Evolutionary conservation across 805 yeast genomes (phyloP), one percentile per base, ranked within the genome.

Genomic region (Pichia insulana): DNA sequence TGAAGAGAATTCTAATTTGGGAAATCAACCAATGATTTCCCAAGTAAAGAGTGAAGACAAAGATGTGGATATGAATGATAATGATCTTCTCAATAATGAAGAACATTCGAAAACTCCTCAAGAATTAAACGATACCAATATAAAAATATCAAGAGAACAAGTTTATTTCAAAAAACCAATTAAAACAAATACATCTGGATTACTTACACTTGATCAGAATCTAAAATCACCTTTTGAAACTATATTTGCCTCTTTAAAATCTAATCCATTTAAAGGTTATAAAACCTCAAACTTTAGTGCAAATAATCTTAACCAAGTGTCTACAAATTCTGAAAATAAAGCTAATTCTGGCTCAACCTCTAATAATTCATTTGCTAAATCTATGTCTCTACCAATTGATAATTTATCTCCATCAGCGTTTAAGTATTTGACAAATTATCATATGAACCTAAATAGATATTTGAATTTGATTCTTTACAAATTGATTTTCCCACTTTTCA

Each of bases 381-480:
- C 31, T 1, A 30, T 37, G 2, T 36, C 33, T 15, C 31, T 22
- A 10, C 19, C n/a, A 32, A 38, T 18, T 42, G 36, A 33, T 25
- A 20, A 34, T n/a, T 13, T 32, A 8, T 12, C 36, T 16, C 17
- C 17, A 9, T 15, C 13, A 16, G 37, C 40, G 11, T 22, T 34
- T 1, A 48, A 41, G 37, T 42, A 54, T 16, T 46, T 59, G 16
- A 45, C 54, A 12, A 62, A 61, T 25, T 62, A 62, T 46, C 67
- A 62, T 48, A 60, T 62, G 64, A 62, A 61, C 44, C 46, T 62
- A 15, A 61, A 62, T 48, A 50, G 67, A 40, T 62, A 61, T 39
- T 48, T 62, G 38, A 62, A 62, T 46, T 47, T 62, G 30, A 52
- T 62, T 12, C 42, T 58, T 15, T 61, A 62, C 45, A 61, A 62